Conservation (phyloP, 2,329 filamentous ascomycete species). For the Nannizzia gypsea region DNA sequence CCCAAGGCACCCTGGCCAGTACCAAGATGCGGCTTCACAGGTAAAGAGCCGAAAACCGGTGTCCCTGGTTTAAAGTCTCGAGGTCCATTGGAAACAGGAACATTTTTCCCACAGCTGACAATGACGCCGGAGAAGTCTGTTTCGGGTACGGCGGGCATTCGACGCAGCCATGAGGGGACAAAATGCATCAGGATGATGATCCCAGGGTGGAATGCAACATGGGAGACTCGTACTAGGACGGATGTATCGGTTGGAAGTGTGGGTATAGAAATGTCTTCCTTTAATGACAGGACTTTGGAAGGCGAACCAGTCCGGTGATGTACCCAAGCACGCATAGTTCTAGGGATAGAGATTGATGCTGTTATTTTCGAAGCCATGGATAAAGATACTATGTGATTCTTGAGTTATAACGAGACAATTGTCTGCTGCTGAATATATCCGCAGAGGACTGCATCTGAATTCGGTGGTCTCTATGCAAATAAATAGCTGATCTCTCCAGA, state of each 20-base stretch:
- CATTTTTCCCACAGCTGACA: constrained; percentile 6
- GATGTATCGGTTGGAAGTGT: constrained; percentile 9
- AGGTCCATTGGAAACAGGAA: background rate
- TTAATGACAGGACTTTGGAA: constrained; percentile 5
- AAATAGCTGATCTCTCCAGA: background rate
- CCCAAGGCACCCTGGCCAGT: constrained; percentile 7
- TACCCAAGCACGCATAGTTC: constrained; percentile 5
- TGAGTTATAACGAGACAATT: background rate
- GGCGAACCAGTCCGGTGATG: constrained; percentile 7
- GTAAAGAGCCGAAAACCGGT: constrained; percentile 11
- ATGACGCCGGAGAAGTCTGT: constrained; percentile 12
- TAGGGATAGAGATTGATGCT: background rate
- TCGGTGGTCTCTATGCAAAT: background rate
- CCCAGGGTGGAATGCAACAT: constrained; percentile 12
- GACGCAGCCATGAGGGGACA: constrained; percentile 9
- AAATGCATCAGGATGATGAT: constrained; percentile 10
- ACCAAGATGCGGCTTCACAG: constrained; percentile 8
- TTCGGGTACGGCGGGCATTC: constrained; percentile 10
- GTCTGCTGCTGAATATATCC: background rate
- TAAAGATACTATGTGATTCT: background rate
- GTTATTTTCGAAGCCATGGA: background rate
- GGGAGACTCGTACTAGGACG: constrained; percentile 12
- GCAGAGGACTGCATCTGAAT: background rate
- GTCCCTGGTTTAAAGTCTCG: constrained; percentile 8
- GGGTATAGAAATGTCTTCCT: constrained; percentile 6